Evolutionary conservation across 2,329 filamentous ascomycete species (phyloP).

Genomic region (Neonectria punicea): DNA sequence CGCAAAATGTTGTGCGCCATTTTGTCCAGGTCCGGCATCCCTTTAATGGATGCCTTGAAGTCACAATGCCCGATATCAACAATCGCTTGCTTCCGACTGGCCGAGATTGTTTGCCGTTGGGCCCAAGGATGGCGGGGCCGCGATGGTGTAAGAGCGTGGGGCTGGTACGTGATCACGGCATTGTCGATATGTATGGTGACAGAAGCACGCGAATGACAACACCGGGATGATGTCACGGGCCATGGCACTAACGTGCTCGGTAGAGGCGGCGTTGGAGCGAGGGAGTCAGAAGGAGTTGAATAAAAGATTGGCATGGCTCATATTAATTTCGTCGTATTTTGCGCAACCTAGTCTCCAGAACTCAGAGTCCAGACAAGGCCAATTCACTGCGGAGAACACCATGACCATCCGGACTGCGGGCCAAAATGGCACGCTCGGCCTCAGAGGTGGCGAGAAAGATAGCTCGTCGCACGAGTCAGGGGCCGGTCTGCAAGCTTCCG

Average conservation of each 20-base stretch:
- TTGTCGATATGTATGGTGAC: constrained; percentile 25
- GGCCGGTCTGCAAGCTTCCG: constrained; percentile 12
- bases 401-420: constrained; percentile 24
- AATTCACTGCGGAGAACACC: background rate
- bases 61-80: background rate
- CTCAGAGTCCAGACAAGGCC: background rate
- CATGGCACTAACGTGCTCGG: constrained; percentile 34
- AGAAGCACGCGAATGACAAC: constrained; percentile 21
- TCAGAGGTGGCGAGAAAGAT: constrained; percentile 9
- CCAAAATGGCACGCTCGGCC: constrained; percentile 21
- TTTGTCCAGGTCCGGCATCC: background rate
- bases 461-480: constrained; percentile 9
- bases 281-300: constrained; percentile 2
- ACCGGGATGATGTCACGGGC: constrained; percentile 32
- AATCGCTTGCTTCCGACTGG: constrained; percentile 9
- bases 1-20: background rate
- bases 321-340: background rate
- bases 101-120: background rate
- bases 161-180: constrained; percentile 35
- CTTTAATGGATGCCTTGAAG: background rate
- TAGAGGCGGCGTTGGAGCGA: constrained; percentile 5
- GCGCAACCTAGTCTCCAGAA: background rate
- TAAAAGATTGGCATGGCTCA: constrained; percentile 26
- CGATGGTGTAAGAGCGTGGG: constrained; percentile 42
- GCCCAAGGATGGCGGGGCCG: constrained; percentile 23